Conservation (phyloP, 2,329 filamentous ascomycete species). For the Talaromyces sp. region DNA sequence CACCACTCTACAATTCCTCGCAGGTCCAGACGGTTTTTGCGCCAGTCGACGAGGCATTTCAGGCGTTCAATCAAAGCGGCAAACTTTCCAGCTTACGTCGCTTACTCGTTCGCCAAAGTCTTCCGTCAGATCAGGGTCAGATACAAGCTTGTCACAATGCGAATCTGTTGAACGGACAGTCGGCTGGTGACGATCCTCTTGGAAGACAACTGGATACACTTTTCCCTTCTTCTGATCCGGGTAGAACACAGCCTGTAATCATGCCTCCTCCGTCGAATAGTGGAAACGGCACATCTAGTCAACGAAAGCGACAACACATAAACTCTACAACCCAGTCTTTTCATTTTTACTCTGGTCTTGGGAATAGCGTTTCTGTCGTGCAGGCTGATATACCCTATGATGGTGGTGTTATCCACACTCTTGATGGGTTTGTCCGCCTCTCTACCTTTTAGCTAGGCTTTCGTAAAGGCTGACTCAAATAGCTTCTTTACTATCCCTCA, state of each 20-base stretch:
- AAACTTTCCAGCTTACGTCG: conserved; percentile 2
- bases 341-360: conserved; percentile 2
- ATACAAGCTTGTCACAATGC: background rate
- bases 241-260: conserved; percentile 1
- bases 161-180: background rate
- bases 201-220: background rate
- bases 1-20: conserved; percentile 1
- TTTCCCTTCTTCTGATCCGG: background rate
- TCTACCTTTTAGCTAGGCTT: background rate
- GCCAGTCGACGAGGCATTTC: background rate
- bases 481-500: conserved; percentile 8
- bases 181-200: background rate
- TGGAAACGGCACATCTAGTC: background rate
- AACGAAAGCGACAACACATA: background rate
- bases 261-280: background rate
- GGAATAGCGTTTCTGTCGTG: conserved; percentile 5
- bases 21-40: conserved; percentile 7
- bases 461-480: background rate
- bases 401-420: conserved; percentile 4
- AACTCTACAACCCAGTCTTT: background rate
- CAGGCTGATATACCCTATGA: conserved; percentile 3
- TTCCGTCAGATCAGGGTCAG: background rate
- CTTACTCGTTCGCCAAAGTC: background rate
- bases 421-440: conserved; percentile 10
- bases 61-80: background rate